Conservation (phyloP, 169 alveolate species). For the Theileria sp. region DNA sequence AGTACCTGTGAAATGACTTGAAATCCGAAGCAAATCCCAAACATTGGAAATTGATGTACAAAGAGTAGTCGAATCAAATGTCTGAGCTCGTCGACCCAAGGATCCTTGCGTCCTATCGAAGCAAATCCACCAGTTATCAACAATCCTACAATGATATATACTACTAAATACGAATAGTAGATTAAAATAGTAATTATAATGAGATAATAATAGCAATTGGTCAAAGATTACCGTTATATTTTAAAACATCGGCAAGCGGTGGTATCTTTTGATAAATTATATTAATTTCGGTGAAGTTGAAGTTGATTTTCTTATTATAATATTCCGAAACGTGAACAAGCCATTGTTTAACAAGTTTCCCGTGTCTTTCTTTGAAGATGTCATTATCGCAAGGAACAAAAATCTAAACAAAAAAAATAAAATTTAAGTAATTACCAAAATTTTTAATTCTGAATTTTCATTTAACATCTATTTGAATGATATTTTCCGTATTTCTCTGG, state of each 20-base stretch:
- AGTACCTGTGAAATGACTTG: constrained; percentile 24
- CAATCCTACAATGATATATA: constrained; percentile 2
- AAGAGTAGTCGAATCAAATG: constrained; percentile 6
- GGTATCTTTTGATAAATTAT: constrained; percentile 10
- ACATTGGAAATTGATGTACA: constrained; percentile 11
- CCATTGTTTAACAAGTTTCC: constrained; percentile 12
- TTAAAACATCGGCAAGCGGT: background rate
- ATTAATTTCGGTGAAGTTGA: constrained; percentile 22
- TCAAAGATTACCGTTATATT: constrained; percentile 17
- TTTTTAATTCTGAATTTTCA: constrained; percentile 6
- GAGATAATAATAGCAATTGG: background rate
- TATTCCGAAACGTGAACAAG: background rate
- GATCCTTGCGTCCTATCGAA: background rate
- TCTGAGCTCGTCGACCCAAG: constrained; percentile 18
- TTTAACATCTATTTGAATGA: background rate
- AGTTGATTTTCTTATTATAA: background rate
- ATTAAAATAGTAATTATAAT: background rate
- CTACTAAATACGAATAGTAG: background rate
- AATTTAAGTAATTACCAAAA: background rate
- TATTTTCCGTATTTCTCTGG: too few species aligned
- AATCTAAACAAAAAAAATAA: background rate
- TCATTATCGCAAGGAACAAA: constrained; percentile 14
- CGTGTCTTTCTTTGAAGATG: constrained; percentile 6
- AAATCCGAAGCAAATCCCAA: constrained; percentile 35
- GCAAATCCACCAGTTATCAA: constrained; percentile 30